Evolutionary conservation across 192 early-diverging fungal species (phyloP).

Genomic region (Funneliformis mosseae): DNA sequence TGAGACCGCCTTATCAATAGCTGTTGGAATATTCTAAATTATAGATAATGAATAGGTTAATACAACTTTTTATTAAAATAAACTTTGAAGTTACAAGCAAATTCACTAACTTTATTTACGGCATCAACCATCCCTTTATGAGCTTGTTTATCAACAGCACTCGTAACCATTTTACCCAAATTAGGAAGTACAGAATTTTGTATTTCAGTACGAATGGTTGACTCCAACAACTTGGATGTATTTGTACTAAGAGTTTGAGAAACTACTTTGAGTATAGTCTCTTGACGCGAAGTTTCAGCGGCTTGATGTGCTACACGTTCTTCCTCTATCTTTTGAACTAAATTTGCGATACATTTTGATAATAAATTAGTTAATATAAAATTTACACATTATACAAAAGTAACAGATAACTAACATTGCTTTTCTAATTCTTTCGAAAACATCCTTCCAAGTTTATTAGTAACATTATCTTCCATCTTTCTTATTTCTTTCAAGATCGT

Average conservation of each 20-base stretch:
- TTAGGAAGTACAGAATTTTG: conserved; percentile 46
- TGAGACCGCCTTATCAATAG: conserved; percentile 41
- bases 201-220: conserved; percentile 50
- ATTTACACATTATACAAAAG: not conserved
- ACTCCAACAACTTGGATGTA: conserved; percentile 48
- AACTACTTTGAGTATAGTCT: conserved; percentile 49
- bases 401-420: conserved; percentile 25
- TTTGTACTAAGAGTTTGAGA: conserved; percentile 48
- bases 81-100: not conserved
- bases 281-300: conserved; percentile 48
- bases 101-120: conserved; percentile 40
- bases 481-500: conserved; percentile 29
- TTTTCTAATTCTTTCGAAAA: conserved; percentile 37
- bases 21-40: conserved; percentile 40
- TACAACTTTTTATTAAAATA: not conserved
- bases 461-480: conserved; percentile 36
- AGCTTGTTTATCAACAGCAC: conserved; percentile 47
- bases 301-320: conserved; percentile 39
- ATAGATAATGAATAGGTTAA: not conserved
- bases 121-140: conserved; percentile 41
- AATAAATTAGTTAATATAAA: not conserved
- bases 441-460: conserved; percentile 35
- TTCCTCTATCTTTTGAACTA: conserved; percentile 35
- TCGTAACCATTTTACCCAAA: conserved; percentile 43
- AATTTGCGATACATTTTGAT: not conserved